Evolutionary conservation across 495 filamentous ascomycete species (phyloP).

Genomic region (Penicillium riverlandense): DNA sequence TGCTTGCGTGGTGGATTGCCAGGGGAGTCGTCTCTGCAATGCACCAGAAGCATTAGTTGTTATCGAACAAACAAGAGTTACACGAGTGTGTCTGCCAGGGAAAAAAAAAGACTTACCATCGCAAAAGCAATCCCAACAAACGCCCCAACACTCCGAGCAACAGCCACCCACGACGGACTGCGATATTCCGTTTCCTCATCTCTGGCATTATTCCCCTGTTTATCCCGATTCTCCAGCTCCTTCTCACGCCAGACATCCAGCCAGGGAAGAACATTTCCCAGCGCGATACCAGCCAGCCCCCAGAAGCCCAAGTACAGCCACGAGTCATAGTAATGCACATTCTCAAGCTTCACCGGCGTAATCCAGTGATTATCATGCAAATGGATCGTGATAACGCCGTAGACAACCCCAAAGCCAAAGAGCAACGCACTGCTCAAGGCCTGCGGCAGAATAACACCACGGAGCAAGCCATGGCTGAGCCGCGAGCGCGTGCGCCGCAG

Average conservation of each 20-base stretch:
- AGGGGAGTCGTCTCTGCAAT: slow-evolving; percentile 70
- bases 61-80: slow-evolving; percentile 1
- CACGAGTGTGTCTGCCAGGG: slow-evolving; percentile 8
- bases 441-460: slow-evolving; percentile 38
- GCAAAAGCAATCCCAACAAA: slow-evolving; percentile 97
- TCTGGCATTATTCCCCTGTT: slow-evolving; percentile 13
- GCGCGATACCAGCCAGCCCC: slow-evolving; percentile 67
- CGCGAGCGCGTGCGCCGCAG: slow-evolving; percentile 29
- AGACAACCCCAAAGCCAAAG: slow-evolving; percentile 75
- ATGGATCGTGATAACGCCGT: slow-evolving; percentile 80
- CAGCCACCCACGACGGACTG: slow-evolving; percentile 67
- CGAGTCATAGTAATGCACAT: slow-evolving; percentile 48
- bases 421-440: slow-evolving; percentile 54
- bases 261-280: slow-evolving; percentile 79
- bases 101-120: slow-evolving; percentile 55
- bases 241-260: slow-evolving; percentile 62
- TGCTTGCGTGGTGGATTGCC: slow-evolving; percentile 89
- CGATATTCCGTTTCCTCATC: slow-evolving; percentile 24
- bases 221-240: slow-evolving; percentile 11
- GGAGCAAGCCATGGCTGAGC: slow-evolving; percentile 35
- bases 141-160: slow-evolving; percentile 80
- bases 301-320: slow-evolving; percentile 71
- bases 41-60: no score
- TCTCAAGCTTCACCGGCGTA: slow-evolving; percentile 54
- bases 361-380: slow-evolving; percentile 65